Base-by-base conservation (phyloP, 2,329 filamentous ascomycete species). In the Catunica adiposa region DNA sequence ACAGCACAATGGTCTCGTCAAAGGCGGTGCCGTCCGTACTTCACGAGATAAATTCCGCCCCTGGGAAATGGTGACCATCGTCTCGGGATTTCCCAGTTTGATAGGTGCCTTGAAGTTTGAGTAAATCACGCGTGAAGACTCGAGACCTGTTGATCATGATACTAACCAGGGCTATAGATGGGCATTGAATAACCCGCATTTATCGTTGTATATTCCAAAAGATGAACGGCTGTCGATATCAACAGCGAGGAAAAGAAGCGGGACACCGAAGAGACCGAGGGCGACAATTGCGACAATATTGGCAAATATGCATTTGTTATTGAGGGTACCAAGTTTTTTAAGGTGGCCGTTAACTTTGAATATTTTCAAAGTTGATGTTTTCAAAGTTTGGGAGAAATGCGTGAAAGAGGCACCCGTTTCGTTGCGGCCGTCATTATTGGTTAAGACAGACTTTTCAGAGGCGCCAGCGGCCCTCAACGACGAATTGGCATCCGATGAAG, bases 101-200 rank as follows among this genome's bases (percentile, higher is more conserved):
- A 80, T 90, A 37, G 88, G 86, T 0, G 92, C 92, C 0, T 70
- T 98, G 60, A 90, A 97, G 64, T 97, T 98, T 65, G 90, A 97
- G 84, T 92, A 74, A 65, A 80, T 73, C 2, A 22, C 25, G 31
- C 31, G 17, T 50, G 9, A 34, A 25, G 17, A 38, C 9, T 9
- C 17, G 11, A 37, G 2, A 8, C n/a, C 15, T 3, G 1, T 37
- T 11, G 29, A 34, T 50, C 26, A 14, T 7, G 20, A n/a, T 6
- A 20, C n/a, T 50, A 15, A 40, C 17, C 25, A n/a, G 15, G 9
- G 14, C 7, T 9, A 23, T 40, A 90, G 86, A 73, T 96, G 90
- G 90, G 89, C 90, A 40, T 84, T 94, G 74, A 86, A 86, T 61
- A 89, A 97, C 65, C 80, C 89, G 1, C 84, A 92, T 64, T 67